phyloP scores from a whole-genome alignment of 495 filamentous ascomycete genomes.

The Hyphodiscus hymeniophilus region DNA sequence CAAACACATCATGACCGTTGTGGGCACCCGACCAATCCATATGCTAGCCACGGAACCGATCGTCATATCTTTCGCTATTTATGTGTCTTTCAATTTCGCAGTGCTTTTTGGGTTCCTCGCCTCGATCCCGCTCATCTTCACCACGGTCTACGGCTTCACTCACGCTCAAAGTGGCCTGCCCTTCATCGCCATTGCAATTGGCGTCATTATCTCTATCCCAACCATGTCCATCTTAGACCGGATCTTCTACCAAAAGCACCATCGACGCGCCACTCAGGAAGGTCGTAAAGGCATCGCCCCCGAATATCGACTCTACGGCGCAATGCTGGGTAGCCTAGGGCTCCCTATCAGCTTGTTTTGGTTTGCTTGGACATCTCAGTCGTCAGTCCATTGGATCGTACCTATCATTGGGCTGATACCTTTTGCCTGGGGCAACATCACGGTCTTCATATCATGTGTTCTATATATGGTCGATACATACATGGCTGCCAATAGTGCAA shows the following conservation, averaged over 20 bases:
- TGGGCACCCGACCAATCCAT: too few species aligned
- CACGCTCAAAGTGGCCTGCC: constrained; percentile 22
- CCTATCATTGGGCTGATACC: constrained; percentile 43
- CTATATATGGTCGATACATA: constrained; percentile 51
- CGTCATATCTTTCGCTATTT: too few species aligned
- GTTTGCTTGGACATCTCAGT: constrained; percentile 36
- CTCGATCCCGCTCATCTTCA: constrained; percentile 28
- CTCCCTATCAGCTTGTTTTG: constrained; percentile 42
- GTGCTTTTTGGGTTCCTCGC: constrained; percentile 32
- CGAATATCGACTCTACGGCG: constrained; percentile 48
- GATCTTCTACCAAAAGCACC: constrained; percentile 28
- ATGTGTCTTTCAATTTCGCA: constrained; percentile 30
- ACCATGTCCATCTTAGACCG: constrained; percentile 37
- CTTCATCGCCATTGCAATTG: constrained; percentile 25
- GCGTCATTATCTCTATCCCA: constrained; percentile 17
- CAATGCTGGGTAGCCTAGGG: constrained; percentile 49
- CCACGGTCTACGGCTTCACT: constrained; percentile 12
- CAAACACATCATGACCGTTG: too few species aligned
- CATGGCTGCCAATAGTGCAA: constrained; percentile 44
- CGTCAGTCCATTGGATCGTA: constrained; percentile 30
- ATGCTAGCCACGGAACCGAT: too few species aligned
- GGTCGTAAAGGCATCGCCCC: constrained; percentile 24
- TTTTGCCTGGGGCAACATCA: constrained; percentile 58
- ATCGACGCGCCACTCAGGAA: constrained; percentile 5
- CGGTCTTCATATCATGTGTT: constrained; percentile 37